Percentiles rank a stretch among this genome's conserved stretches.
phyloP scores from a whole-genome alignment of 1,139 yeast species.

The Debaryomyces sp. region DNA sequence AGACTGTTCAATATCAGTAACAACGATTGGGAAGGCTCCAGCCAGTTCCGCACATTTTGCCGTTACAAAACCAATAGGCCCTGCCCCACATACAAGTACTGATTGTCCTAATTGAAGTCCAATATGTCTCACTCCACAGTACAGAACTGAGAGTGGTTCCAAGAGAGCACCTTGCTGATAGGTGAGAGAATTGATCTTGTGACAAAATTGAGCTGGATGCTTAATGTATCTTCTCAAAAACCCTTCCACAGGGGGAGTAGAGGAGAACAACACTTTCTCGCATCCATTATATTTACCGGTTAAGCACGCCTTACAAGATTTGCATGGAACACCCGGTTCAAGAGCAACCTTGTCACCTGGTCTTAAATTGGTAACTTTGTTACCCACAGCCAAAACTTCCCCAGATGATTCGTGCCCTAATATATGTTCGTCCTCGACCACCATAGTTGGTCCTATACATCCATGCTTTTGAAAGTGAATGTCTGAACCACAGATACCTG shows the following conservation, averaged over 20 bases:
- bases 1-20: conserved; percentile 26
- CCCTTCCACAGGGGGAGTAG: conserved; percentile 30
- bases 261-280: conserved; percentile 22
- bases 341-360: conserved; percentile 31
- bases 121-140: conserved; percentile 25
- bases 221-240: conserved; percentile 26
- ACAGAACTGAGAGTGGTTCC: conserved; percentile 30
- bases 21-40: conserved; percentile 28
- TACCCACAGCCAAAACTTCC: conserved; percentile 25
- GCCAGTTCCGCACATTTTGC: conserved; percentile 24
- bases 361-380: conserved; percentile 20
- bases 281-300: conserved; percentile 30
- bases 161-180: conserved; percentile 30
- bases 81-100: conserved; percentile 28
- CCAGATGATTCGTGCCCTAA: conserved; percentile 32
- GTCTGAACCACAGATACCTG: conserved; percentile 36
- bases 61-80: conserved; percentile 32
- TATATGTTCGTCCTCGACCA: conserved; percentile 19
- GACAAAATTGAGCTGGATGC: conserved; percentile 21
- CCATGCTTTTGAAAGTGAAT: conserved; percentile 30
- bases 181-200: conserved; percentile 23
- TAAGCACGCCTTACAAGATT: conserved; percentile 30
- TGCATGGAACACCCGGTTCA: conserved; percentile 30
- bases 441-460: conserved; percentile 26
- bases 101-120: conserved; percentile 23